Base-by-base conservation (phyloP, 129 eudicot species). In the Flaveria brownii region DNA sequence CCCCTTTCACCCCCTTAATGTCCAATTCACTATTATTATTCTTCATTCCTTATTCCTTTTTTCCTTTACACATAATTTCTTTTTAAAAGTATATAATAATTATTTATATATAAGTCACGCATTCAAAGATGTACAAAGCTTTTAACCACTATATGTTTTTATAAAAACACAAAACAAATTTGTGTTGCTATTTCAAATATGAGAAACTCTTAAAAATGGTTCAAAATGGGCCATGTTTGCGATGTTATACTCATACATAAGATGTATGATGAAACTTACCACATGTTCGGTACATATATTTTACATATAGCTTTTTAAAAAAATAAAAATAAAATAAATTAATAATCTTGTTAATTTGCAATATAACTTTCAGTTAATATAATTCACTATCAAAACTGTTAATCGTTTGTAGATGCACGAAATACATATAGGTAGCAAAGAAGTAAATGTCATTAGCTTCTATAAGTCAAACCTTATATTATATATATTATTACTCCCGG, bases 61-160 rank as follows among this genome's bases (percentile, higher is more conserved):
- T 55, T 9, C 69, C 75, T 73, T 74, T 74, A 75, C 84, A 80
- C 80, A 74, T 80, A 80, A 80, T 73, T 63, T 8, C 41, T 51
- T 65, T 50, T 63, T 41, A 9, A 54, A 65, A 65, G 71, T 16
- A 41, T 56, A 45, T 55, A 25, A 45, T 8, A 66, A 55, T 43
- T 52, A 25, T 16, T 36, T 54, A 54, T 65, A 20, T 36, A 36
- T 36, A 36, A 9, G 66, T 41, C 39, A 65, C 54, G 74, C 59
- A 52, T 73, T 41, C 55, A 59, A 77, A 77, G 33, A 39, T 41
- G 67, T 20, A 66, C 73, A 52, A 68, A 56, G 10, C 51, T 18
- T 55, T 43, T 28, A 54, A 66, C 9, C 49, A 69, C 76, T 57
- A 68, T 43, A 2, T 36, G 41, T 36, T 36, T 23, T 5, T 5